Percentiles rank a stretch among this genome's conserved stretches.
phyloP scores from a whole-genome alignment of 768 basidiomycete species.

The Termitomyces sp. region DNA sequence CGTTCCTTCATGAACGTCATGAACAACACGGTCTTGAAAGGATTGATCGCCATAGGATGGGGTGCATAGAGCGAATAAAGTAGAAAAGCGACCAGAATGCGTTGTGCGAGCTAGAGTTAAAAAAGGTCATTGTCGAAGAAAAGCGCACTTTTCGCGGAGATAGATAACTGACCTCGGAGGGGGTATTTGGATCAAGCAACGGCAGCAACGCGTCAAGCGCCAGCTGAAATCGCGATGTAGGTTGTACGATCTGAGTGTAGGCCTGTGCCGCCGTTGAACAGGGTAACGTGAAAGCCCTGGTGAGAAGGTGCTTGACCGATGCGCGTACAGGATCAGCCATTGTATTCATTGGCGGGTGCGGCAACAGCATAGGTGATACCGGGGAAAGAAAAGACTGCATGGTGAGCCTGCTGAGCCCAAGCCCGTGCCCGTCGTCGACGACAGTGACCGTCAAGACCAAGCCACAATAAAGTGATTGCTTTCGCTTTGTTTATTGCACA shows the following conservation, averaged over 20 bases:
- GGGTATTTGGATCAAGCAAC: slow-evolving; percentile 49
- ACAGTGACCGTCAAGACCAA: slow-evolving; percentile 16
- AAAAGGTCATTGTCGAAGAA: slow-evolving; percentile 1
- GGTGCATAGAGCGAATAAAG: slow-evolving; percentile 77
- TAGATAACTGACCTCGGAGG: slow-evolving; percentile 42
- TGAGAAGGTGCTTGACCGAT: slow-evolving; percentile 64
- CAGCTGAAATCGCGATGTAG: slow-evolving; percentile 74
- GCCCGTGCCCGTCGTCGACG: slow-evolving; percentile 16
- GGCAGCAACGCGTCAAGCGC: slow-evolving; percentile 80
- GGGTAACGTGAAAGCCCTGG: slow-evolving; percentile 60
- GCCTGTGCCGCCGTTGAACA: slow-evolving; percentile 76
- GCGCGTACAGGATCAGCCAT: slow-evolving; percentile 48
- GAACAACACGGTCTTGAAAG: slow-evolving; percentile 71
- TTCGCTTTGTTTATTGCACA: slow-evolving; percentile 12
- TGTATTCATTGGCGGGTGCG: slow-evolving; percentile 7
- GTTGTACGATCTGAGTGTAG: slow-evolving; percentile 71
- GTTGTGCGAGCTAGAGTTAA: slow-evolving; percentile 51
- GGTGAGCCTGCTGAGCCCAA: slow-evolving; percentile 17
- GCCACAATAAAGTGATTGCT: slow-evolving; percentile 9
- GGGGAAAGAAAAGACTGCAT: slow-evolving; percentile 24
- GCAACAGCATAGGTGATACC: slow-evolving; percentile 13
- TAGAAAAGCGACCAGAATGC: slow-evolving; percentile 76
- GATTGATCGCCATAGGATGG: slow-evolving; percentile 74
- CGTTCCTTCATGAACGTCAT: slow-evolving; percentile 66
- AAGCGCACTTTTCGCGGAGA: slow-evolving; percentile 1